Conservation (phyloP, 2,329 filamentous ascomycete genomes). For the Chaetomium sp. region DNA sequence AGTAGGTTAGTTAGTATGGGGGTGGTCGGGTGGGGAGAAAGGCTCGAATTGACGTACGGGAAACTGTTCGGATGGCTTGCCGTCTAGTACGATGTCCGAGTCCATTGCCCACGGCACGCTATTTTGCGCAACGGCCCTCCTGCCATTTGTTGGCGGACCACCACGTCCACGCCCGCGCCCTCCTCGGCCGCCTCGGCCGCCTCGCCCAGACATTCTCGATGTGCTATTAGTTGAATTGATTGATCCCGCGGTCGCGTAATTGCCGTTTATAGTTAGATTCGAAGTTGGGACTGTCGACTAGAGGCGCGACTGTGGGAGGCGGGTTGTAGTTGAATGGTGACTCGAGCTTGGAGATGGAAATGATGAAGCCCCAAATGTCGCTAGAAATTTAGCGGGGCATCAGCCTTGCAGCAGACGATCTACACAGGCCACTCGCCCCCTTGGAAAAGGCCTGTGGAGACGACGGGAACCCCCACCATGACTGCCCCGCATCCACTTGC, state of each 20-base stretch:
- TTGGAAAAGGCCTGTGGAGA: neutral
- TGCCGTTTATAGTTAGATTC: neutral
- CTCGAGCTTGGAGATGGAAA: neutral
- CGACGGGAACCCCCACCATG: conserved; percentile 3
- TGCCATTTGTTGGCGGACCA: conserved; percentile 46
- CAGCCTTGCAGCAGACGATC: neutral
- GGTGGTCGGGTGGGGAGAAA: neutral
- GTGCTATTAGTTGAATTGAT: neutral
- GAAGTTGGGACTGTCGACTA: neutral
- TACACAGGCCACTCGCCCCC: neutral
- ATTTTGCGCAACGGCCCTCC: conserved; percentile 47
- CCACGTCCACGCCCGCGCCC: conserved; percentile 35
- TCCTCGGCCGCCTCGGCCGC: conserved; percentile 45
- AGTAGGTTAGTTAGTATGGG: neutral
- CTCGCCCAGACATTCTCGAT: conserved; percentile 53
- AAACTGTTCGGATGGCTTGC: conserved; percentile 61
- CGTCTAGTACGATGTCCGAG: conserved; percentile 50
- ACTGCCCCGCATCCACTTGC: neutral
- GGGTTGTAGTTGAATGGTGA: neutral
- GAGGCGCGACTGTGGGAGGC: neutral
- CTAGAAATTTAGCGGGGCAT: conserved; percentile 26
- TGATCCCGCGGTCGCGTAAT: conserved; percentile 14
- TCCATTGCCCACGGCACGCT: conserved; percentile 60
- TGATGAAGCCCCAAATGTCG: neutral
- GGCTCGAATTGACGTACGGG: conserved; percentile 46